Conservation (phyloP, 78 protist species). For the Speleostelium caveatum region DNA sequence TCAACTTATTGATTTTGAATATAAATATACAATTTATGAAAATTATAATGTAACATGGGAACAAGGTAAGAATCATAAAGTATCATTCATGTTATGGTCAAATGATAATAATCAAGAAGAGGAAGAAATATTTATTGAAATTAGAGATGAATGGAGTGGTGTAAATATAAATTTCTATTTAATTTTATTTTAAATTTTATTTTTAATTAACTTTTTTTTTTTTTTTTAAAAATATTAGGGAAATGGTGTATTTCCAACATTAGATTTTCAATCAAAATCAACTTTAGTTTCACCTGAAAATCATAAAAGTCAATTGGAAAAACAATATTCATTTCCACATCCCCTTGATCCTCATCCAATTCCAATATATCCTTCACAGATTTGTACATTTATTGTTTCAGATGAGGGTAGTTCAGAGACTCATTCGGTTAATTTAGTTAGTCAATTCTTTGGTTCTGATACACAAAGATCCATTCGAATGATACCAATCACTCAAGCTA, state of each 20-base stretch:
- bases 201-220: neutral
- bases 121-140: slow-evolving; percentile 51
- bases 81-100: slow-evolving; percentile 55
- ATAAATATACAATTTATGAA: slow-evolving; percentile 20
- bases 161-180: neutral
- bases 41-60: slow-evolving; percentile 21
- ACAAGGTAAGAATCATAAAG: slow-evolving; percentile 34
- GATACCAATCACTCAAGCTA: slow-evolving; percentile 61
- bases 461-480: slow-evolving; percentile 41
- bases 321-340: slow-evolving; percentile 37
- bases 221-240: slow-evolving; percentile 5
- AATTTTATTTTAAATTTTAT: neutral
- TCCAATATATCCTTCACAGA: slow-evolving; percentile 56
- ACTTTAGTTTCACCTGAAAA: neutral
- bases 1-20: slow-evolving; percentile 57
- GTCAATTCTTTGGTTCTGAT: slow-evolving; percentile 59
- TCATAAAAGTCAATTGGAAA: neutral
- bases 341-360: slow-evolving; percentile 68
- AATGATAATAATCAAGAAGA: slow-evolving; percentile 14
- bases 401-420: slow-evolving; percentile 57
- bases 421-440: slow-evolving; percentile 42
- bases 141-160: slow-evolving; percentile 59
- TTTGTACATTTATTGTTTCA: slow-evolving; percentile 47
- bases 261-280: slow-evolving; percentile 33
- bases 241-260: slow-evolving; percentile 55